Conservation (phyloP, 192 early-diverging fungal species). For the Backusella circina region DNA sequence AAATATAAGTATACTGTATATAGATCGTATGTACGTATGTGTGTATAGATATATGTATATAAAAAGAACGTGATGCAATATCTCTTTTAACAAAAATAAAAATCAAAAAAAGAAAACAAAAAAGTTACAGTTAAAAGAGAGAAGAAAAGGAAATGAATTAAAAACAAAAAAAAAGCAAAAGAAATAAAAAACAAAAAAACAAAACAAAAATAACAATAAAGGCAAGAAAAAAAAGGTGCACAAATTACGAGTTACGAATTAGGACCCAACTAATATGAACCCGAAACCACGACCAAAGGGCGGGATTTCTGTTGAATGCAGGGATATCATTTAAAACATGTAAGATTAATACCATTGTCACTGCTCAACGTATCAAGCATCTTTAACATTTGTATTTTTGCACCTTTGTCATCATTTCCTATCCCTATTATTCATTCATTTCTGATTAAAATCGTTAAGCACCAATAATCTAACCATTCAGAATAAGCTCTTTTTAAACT, state of each 20-base stretch:
- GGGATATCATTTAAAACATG: background rate
- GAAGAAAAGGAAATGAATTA: background rate
- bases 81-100: background rate
- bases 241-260: constrained; percentile 10
- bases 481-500: background rate
- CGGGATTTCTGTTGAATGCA: constrained; percentile 16
- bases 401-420: background rate
- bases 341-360: background rate
- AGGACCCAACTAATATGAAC: constrained; percentile 10
- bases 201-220: background rate
- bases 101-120: background rate
- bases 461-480: background rate
- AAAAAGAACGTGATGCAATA: background rate
- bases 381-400: background rate
- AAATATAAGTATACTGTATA: background rate
- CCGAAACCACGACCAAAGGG: constrained; percentile 4
- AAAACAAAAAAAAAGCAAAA: background rate
- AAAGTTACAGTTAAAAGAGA: background rate
- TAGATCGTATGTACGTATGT: background rate
- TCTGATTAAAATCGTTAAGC: background rate
- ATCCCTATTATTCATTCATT: background rate
- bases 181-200: background rate
- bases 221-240: background rate
- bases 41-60: background rate
- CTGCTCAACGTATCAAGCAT: background rate